Conservation (phyloP, 1,139 yeast species). For the Saccharomyces hybrid region DNA sequence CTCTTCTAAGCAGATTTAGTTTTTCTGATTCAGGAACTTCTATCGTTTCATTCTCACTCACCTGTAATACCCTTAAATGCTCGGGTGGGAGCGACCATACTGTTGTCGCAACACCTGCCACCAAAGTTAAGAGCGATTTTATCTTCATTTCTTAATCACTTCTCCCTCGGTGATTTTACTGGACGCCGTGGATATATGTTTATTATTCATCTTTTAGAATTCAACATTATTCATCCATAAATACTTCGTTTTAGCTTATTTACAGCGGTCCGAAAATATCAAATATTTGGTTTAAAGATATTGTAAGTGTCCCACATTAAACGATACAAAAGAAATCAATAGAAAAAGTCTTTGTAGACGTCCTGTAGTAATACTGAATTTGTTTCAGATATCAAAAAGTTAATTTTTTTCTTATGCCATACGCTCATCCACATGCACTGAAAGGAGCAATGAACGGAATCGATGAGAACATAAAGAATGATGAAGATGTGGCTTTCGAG, state of each 20-base stretch:
- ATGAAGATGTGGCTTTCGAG: constrained; percentile 29
- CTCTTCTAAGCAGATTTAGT: constrained; percentile 44
- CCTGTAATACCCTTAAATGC: constrained; percentile 17
- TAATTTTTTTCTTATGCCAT: neutral
- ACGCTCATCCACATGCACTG: neutral
- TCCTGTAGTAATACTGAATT: neutral
- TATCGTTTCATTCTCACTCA: constrained; percentile 30
- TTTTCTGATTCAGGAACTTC: constrained; percentile 52
- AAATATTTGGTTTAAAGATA: neutral
- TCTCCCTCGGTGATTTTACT: neutral
- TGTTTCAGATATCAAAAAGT: neutral
- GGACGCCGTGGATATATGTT: neutral
- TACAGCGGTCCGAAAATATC: neutral
- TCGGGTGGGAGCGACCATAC: constrained; percentile 10
- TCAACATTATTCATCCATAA: neutral
- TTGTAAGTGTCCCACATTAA: neutral
- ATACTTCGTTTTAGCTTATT: neutral
- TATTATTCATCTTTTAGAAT: neutral
- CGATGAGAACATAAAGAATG: constrained; percentile 13
- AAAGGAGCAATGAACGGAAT: constrained; percentile 1
- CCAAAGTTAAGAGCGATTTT: neutral
- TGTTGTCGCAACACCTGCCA: neutral
- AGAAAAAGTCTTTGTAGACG: neutral
- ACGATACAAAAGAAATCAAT: neutral
- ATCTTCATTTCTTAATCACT: neutral